Base-by-base conservation (phyloP, 2,329 filamentous ascomycete species). In the Xylaria sp. region DNA sequence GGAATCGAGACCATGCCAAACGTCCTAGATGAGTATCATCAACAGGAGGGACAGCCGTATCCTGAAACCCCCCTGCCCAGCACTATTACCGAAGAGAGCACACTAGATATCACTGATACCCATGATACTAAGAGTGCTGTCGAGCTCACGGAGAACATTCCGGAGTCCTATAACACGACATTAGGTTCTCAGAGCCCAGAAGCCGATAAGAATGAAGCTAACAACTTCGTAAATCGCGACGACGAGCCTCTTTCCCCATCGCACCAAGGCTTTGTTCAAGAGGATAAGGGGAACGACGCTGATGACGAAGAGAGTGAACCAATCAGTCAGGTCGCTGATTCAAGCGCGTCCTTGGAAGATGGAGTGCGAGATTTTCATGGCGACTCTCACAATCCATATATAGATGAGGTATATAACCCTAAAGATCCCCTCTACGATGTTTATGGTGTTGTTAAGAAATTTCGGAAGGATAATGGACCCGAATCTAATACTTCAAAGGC, bases 361-460 rank as follows among this genome's bases (percentile, higher is more conserved):
- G 48, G 10, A 54, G 44, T 7, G 10, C 48, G 48, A 23, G 20
- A 26, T 17, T 20, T 20, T 23, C 26, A 10, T n/a, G 56, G 44
- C 23, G 23, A 44, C 13, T 7, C 36, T 10, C 9, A 15, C 4
- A 40, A 28, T 36, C 49, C 46, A 23, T 63, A 48, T n/a, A 23
- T 11, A 0, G 60, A 64, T 42, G 36, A 54, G 15, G 23, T 4
- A 6, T 57, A 51, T 33, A 62, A 68, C 23, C 36, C 48, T 1
- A 38, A 40, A 6, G 66, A 68, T 31, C 65, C 60, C 4, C 54
- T 49, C 6, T 67, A 40, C 26, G 56, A 67, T 36, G 42, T 64
- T 9, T 23, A n/a, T 4, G 60, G 36, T n/a, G 57, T 57, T 3
- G 26, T 65, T 11, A 17, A 9, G 13, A 36, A 28, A 40, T 38